Percentiles rank a stretch among this genome's conserved stretches.
phyloP scores from a whole-genome alignment of 257 asterid species.

The Gentiana dahurica region DNA sequence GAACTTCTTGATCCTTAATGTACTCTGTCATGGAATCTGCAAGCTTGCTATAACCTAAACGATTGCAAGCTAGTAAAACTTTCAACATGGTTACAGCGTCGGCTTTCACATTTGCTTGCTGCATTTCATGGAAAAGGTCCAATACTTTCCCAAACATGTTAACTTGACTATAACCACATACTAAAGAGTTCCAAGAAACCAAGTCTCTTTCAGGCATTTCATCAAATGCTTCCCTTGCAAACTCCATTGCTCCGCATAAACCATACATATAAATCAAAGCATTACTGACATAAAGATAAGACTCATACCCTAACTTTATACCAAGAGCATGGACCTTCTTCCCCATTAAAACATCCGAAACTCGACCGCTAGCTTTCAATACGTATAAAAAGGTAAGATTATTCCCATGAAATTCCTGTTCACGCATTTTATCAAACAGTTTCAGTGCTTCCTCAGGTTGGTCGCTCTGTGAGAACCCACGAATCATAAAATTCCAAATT shows the following conservation, averaged over 20 bases:
- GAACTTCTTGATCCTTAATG: constrained; percentile 13
- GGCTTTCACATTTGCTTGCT: constrained; percentile 17
- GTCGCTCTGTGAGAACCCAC: constrained; percentile 14
- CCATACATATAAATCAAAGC: constrained; percentile 22
- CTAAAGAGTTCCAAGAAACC: constrained; percentile 37
- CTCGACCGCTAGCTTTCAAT: constrained; percentile 17
- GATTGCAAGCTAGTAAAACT: constrained; percentile 25
- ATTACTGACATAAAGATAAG: constrained; percentile 27
- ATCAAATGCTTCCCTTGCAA: constrained; percentile 16
- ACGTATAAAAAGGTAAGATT: constrained; percentile 23
- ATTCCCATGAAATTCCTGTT: constrained; percentile 21
- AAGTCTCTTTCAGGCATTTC: constrained; percentile 26
- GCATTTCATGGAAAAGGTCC: constrained; percentile 14
- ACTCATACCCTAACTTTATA: constrained; percentile 25
- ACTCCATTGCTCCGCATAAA: constrained; percentile 18
- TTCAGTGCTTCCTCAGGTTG: constrained; percentile 17
- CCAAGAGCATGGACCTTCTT: constrained; percentile 20
- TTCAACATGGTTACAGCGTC: constrained; percentile 32
- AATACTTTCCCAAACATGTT: constrained; percentile 18
- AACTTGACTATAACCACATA: constrained; percentile 30
- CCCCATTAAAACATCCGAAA: constrained; percentile 17
- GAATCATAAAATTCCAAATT: constrained; percentile 23
- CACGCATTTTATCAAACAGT: constrained; percentile 26
- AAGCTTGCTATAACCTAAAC: constrained; percentile 10
- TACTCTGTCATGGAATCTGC: constrained; percentile 15